Percentiles rank a stretch among this genome's conserved stretches.
Evolutionary conservation across 352 stramenopile genomes (phyloP).

Genomic region (Pythium phragmiticola): DNA sequence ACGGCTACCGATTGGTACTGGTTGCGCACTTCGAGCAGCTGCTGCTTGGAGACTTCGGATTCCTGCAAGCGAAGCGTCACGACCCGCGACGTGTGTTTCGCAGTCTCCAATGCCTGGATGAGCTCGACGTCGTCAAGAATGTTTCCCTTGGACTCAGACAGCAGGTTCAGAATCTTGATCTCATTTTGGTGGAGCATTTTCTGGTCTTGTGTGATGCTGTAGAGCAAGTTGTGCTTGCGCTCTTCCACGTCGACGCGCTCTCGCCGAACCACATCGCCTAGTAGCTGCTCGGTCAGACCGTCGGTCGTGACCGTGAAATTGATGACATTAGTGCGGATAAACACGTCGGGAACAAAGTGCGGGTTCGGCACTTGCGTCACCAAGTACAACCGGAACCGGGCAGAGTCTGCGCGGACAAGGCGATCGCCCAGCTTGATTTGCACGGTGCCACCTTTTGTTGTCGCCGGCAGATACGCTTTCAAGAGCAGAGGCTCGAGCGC

Average conservation of each 20-base stretch:
- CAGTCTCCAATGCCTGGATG: slow-evolving; percentile 58
- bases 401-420: slow-evolving; percentile 64
- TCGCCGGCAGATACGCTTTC: slow-evolving; percentile 24
- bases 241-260: slow-evolving; percentile 88
- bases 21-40: slow-evolving; percentile 62
- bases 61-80: slow-evolving; percentile 55
- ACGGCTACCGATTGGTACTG: slow-evolving; percentile 57
- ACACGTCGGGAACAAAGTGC: slow-evolving; percentile 89
- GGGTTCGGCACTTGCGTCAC: slow-evolving; percentile 92
- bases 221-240: slow-evolving; percentile 80
- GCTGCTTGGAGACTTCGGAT: slow-evolving; percentile 56
- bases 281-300: slow-evolving; percentile 87
- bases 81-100: slow-evolving; percentile 62
- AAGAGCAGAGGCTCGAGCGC: slow-evolving; percentile 54
- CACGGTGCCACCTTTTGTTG: background rate
- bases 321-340: slow-evolving; percentile 91
- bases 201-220: slow-evolving; percentile 89
- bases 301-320: slow-evolving; percentile 93
- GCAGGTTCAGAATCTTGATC: slow-evolving; percentile 86
- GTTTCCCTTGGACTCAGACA: slow-evolving; percentile 85
- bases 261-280: slow-evolving; percentile 85
- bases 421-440: slow-evolving; percentile 73
- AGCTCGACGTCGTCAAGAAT: slow-evolving; percentile 91
- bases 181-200: slow-evolving; percentile 90
- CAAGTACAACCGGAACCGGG: slow-evolving; percentile 87